These are phyloP conservation scores for Paramecium primaurelia DNA, from an alignment of 73 alveolate genomes.

Conservation along the genomic window DNA sequence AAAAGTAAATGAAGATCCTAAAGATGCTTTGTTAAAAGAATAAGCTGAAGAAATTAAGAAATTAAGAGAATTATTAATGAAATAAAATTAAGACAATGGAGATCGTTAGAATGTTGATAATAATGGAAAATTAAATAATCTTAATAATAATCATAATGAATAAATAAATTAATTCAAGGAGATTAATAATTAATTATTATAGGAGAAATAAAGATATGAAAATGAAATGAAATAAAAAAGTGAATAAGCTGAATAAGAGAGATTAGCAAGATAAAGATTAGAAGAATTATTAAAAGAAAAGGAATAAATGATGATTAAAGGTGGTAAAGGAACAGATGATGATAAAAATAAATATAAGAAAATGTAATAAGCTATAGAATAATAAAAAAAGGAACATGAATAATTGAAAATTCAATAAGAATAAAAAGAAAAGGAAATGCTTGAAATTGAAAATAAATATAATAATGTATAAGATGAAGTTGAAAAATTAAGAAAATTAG, in stretches of 20 bases:
- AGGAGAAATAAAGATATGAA: neutral
- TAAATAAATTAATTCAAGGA: neutral
- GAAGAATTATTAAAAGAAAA: constrained; percentile 70
- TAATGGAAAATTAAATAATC: neutral
- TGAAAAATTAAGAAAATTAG: constrained; percentile 41
- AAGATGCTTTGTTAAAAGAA: constrained; percentile 94
- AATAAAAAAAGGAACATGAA: constrained; percentile 73
- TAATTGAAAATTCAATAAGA: constrained; percentile 59
- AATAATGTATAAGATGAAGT: constrained; percentile 57
- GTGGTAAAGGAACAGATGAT: constrained; percentile 78
- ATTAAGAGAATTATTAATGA: constrained; percentile 69
- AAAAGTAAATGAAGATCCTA: constrained; percentile 97
- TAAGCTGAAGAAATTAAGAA: constrained; percentile 93
- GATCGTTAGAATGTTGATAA: neutral
- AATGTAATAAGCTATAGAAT: constrained; percentile 62
- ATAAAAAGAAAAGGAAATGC: constrained; percentile 65
- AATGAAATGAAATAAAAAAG: neutral
- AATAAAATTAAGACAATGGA: neutral
- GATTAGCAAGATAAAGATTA: constrained; percentile 57
- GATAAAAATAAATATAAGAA: constrained; percentile 71
- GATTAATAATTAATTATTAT: neutral
- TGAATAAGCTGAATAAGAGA: constrained; percentile 22
- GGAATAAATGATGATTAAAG: constrained; percentile 68
- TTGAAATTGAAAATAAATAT: constrained; percentile 59
- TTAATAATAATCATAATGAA: neutral